Evolutionary conservation across 176 grass and related monocot species (phyloP), one percentile per base, ranked within the genome.

Genomic region (Alloteropsis semialata): DNA sequence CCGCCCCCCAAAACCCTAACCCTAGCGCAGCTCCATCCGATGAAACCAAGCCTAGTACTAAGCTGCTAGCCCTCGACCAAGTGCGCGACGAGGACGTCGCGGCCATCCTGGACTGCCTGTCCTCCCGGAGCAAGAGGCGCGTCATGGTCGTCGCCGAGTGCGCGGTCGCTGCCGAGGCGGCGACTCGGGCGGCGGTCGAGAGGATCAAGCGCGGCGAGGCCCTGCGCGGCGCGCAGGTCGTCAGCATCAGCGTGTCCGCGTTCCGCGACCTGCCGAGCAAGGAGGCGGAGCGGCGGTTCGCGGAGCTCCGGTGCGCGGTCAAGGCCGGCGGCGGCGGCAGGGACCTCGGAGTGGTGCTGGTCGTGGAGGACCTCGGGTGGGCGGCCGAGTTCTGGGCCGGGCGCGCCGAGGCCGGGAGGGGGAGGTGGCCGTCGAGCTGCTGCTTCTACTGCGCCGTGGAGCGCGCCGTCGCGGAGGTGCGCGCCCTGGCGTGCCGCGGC

Each of bases 311-410:
- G 71, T 79, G 80, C 80, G 60, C 76, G 34, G 88, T 89, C 55
- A 92, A 77, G 86, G n/a, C 22, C 1, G 69, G 7, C 42, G 65
- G 45, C 77, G 77, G 49, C 34, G 77, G 49, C 22, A 53, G 64
- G 42, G 55, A 58, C 0, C 87, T 81, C 55, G 88, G 75, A 5
- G 61, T 89, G 44, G 88, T 88, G 51, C 15, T 95, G 4, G 75
- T 85, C 15, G 60, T 96, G 74, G 94, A 92, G 75, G 91, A 96
- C 85, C 67, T 96, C 42, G 86, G 74, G 44, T 93, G 86, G 83
- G 80, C 60, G 16, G 86, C 83, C 6, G 90, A 96, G 67, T 91
- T 85, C 57, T 88, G 87, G 87, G 42, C 75, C 15, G 60, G 14
- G 34, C 72, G 54, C 67, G 67, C 33, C 11, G 92, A 86, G 34